Base-by-base conservation (phyloP, 345 rosid genomes). In the Punica granatum region DNA sequence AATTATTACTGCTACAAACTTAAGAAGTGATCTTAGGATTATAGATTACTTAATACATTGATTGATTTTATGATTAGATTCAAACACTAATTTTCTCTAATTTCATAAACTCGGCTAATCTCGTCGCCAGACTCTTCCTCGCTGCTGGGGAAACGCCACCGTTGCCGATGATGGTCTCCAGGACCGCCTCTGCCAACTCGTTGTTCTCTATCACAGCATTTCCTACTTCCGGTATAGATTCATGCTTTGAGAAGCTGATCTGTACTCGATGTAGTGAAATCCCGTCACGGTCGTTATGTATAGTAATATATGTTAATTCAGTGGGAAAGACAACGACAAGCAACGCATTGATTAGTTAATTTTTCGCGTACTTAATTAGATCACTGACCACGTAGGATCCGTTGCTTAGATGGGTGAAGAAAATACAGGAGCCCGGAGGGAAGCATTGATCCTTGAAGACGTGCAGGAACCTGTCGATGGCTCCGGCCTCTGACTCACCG, bases 121-220 rank as follows among this genome's bases (percentile, higher is more conserved):
- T 84, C 23, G 77, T 66, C 9, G 92, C 96, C 66, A 89, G 10
- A 70, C 85, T 75, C 32, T 71, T 58, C 74, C 70, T 86, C 42
- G 96, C 72, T 8, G 26, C 80, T n/a, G 90, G 93, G 62, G 93
- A 92, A 37, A 89, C 92, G 12, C 96, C 96, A 1, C 83, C 70
- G 75, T 87, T 80, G 3, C 98, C 98, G 6, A 92, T 73, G 37
- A 89, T 89, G 0, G 93, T 84, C 77, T 87, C 88, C 65, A 89
- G 71, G 10, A 92, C 71, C 21, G 93, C 84, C 65, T 81, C 90
- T 2, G 88, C 76, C 7, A 89, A 79, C 37, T 78, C 75, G 36
- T 87, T 84, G 67, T 87, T 86, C 64, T 92, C 88, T 16, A 92
- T 89, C 70, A 82, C 80, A 1, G 72, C 75, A 2, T 58, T 58